Base-by-base conservation (phyloP, 2,329 filamentous ascomycete species). In the Fusarium sp. region DNA sequence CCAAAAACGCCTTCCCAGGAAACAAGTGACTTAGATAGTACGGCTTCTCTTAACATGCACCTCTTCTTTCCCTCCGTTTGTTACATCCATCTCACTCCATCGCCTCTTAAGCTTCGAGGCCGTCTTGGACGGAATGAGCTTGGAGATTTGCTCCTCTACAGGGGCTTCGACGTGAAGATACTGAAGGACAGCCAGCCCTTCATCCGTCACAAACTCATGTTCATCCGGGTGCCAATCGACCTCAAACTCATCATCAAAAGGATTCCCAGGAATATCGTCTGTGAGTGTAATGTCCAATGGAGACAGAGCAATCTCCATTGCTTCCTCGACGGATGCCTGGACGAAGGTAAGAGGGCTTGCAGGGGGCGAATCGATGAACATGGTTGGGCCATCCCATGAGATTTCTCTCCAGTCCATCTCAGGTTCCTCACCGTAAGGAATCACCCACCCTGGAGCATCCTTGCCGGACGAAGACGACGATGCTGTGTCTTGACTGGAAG, bases 371-470 rank as follows among this genome's bases (percentile, higher is more conserved):
- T 19, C 15, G 4, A 42, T 10, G 3, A 20, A 5, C 9, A 15
- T 40, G 20, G 62, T n/a, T 11, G 12, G 28, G 11, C 11, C 12
- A 7, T 47, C 17, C 56, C 56, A 62, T 12, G 44, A 17, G 5
- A 56, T 36, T 0, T 48, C 26, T 4, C 36, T 20, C 40, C 47
- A 62, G 1, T 43, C 17, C 24, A 65, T 44, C 6, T 51, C 40
- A 8, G 54, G 44, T 6, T 65, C 62, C 3, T 65, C 9, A 0
- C 39, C 54, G 8, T 54, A 38, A 2, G 54, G 48, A 17, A 50
- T 23, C 4, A 21, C 20, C 39, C 48, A 60, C 3, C 34, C 11
- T 3, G 60, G 62, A 3, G 23, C 36, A 0, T 44, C 19, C 12
- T 8, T 19, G 2, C 46, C 30, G 4, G 28, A 40, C 24, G 38